phyloP scores from a whole-genome alignment of 345 rosid genomes.

The Eucalyptus sideroxylon region DNA sequence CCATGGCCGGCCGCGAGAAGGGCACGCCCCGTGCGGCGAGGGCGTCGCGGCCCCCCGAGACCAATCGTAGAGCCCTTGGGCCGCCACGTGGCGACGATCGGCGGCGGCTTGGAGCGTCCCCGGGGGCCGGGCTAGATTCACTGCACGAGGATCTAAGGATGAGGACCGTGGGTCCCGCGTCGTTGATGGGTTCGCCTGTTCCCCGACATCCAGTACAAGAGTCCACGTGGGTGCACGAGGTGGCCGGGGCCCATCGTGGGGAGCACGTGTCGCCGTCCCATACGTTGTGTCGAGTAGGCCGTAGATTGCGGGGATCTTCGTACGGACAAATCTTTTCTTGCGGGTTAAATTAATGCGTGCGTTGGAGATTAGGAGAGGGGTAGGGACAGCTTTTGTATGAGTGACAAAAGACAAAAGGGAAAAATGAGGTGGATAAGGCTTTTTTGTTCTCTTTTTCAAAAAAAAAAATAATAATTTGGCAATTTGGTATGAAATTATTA shows the following conservation, averaged over 20 bases:
- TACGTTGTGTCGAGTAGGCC: neutral
- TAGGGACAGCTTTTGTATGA: neutral
- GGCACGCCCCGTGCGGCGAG: neutral
- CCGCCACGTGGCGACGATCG: neutral
- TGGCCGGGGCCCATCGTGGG: neutral
- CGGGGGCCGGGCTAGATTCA: neutral
- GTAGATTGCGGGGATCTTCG: conserved; percentile 15
- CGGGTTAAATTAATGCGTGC: neutral
- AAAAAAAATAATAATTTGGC: no score
- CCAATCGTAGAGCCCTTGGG: neutral
- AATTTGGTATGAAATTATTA: neutral
- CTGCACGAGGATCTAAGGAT: neutral
- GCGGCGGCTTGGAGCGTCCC: neutral
- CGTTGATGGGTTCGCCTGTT: neutral
- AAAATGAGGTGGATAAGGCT: neutral
- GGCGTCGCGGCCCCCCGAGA: neutral
- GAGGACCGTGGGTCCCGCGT: neutral
- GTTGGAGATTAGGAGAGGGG: neutral
- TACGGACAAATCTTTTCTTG: conserved; percentile 1
- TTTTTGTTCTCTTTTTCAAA: neutral
- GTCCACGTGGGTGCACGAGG: conserved; percentile 19
- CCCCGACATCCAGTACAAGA: conserved; percentile 13
- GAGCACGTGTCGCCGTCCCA: conserved; percentile 5
- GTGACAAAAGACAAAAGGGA: neutral
- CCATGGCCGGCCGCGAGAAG: neutral